A percentile compares a stretch with the other conserved stretches of the same genome.
phyloP scores from a whole-genome alignment of 345 rosid species.

The Citrus medica region DNA sequence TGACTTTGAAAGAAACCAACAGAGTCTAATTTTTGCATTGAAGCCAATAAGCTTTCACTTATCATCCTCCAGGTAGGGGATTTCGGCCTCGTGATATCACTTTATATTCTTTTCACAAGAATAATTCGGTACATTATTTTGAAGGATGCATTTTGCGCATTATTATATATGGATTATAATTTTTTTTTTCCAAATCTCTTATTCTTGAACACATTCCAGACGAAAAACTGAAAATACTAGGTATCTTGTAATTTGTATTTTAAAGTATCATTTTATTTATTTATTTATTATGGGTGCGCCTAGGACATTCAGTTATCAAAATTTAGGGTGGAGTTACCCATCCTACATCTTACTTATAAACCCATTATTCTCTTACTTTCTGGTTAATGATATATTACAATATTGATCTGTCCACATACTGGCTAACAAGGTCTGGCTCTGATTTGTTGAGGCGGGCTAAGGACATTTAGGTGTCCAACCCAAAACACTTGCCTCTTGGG shows the following conservation, averaged over 20 bases:
- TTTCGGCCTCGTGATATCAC: slow-evolving; percentile 16
- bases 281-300: not conserved
- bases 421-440: not conserved
- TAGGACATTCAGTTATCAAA: not conserved
- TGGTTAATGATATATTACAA: not conserved
- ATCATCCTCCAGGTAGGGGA: slow-evolving; percentile 60
- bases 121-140: not conserved
- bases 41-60: slow-evolving; percentile 59
- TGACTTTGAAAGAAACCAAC: slow-evolving; percentile 38
- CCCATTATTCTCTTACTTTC: too few species aligned
- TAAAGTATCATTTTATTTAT: not conserved
- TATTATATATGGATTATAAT: not conserved
- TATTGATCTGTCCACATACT: not conserved
- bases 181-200: not conserved
- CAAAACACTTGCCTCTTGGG: not conserved
- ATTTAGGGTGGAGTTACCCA: not conserved
- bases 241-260: not conserved
- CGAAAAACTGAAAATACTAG: not conserved
- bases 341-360: not conserved
- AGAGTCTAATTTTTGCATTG: slow-evolving; percentile 42
- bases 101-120: not conserved
- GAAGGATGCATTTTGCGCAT: not conserved
- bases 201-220: not conserved
- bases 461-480: not conserved
- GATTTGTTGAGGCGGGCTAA: not conserved